Conservation (phyloP, 2,329 filamentous ascomycete species). For the Aureobasidium sp. region DNA sequence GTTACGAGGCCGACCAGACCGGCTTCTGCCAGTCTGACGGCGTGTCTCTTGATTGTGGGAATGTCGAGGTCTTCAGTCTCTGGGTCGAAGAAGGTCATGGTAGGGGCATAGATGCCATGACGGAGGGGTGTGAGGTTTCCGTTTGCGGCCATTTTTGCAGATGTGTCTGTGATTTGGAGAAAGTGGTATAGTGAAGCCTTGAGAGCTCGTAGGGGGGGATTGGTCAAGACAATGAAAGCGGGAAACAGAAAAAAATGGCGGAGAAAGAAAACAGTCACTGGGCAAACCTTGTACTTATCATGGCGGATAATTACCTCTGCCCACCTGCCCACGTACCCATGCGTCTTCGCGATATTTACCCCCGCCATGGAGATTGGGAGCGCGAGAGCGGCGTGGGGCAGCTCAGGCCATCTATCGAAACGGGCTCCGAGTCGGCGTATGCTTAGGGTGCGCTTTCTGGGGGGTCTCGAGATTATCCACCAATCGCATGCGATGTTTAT, state of each 20-base stretch:
- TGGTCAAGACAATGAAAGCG: not conserved
- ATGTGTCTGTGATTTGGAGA: slow-evolving; percentile 6
- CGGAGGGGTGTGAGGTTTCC: slow-evolving; percentile 52
- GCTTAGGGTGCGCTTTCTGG: not conserved
- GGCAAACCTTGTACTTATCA: slow-evolving; percentile 13
- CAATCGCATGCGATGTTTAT: not conserved
- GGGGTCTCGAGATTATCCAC: not conserved
- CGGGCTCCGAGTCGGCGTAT: not conserved
- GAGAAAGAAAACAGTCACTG: not conserved
- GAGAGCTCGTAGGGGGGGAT: not conserved
- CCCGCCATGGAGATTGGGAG: slow-evolving; percentile 1
- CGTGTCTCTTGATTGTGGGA: slow-evolving; percentile 70
- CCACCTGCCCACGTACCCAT: not conserved
- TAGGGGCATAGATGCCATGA: slow-evolving; percentile 79
- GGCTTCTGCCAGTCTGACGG: slow-evolving; percentile 66
- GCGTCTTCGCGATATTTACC: not conserved
- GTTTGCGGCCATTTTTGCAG: slow-evolving; percentile 28
- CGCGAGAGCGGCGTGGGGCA: not conserved
- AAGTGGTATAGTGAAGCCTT: not conserved
- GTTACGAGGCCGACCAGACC: slow-evolving; percentile 76
- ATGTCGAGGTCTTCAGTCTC: slow-evolving; percentile 81
- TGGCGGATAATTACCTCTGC: slow-evolving; percentile 5
- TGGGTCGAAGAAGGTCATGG: slow-evolving; percentile 83
- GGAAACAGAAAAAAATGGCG: not conserved
- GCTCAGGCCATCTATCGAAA: not conserved